These are phyloP conservation scores for Pinus albicaulis DNA, from an alignment of 75 land plant genomes.

Conservation along the genomic window DNA sequence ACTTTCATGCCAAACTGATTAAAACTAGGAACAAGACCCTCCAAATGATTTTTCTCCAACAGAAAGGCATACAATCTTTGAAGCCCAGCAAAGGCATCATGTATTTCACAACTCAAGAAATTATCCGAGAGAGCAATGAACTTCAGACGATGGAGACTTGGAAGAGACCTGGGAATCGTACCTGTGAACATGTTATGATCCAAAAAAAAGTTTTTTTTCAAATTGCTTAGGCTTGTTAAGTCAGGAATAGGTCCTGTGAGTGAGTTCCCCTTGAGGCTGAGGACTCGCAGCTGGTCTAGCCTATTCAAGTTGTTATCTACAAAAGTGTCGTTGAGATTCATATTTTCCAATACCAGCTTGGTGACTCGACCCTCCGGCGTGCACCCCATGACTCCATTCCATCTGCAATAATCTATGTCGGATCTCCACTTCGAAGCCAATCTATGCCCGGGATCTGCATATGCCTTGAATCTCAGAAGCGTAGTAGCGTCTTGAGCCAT, in stretches of 20 bases:
- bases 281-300: conserved; percentile 59
- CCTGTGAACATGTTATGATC: too few species aligned
- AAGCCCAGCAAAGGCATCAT: too few species aligned
- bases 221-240: too few species aligned
- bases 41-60: too few species aligned
- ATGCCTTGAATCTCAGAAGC: neutral
- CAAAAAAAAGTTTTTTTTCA: too few species aligned
- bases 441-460: neutral
- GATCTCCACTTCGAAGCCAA: neutral
- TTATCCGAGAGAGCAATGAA: too few species aligned
- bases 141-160: too few species aligned
- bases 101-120: too few species aligned
- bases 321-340: conserved; percentile 47
- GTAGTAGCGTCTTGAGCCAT: neutral
- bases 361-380: conserved; percentile 32
- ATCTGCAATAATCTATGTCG: neutral
- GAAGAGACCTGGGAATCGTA: too few species aligned
- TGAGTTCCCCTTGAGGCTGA: conserved; percentile 64
- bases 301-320: conserved; percentile 15
- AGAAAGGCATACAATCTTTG: too few species aligned
- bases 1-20: too few species aligned
- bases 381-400: conserved; percentile 62
- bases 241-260: conserved; percentile 64
- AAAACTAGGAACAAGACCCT: too few species aligned
- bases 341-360: conserved; percentile 54